Evolutionary conservation across 2,329 filamentous ascomycete genomes (phyloP), one percentile per base, ranked within the genome.

Genomic region (Neopestalotiopsis sp.): DNA sequence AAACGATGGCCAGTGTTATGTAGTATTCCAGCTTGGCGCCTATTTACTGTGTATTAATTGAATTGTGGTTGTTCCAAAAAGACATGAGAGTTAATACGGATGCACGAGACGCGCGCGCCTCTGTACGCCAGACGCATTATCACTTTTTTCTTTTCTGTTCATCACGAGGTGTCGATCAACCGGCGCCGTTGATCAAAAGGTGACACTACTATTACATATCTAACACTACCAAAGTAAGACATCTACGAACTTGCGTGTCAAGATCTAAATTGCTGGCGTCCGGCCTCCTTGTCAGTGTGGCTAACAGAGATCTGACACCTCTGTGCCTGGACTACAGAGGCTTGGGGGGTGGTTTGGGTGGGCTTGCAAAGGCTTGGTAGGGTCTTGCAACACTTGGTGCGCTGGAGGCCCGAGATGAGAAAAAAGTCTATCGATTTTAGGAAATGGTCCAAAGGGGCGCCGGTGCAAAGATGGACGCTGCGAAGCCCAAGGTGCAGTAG

Each of bases 341-440:
- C 45, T 24, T 52, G 9, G 9, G 45, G 45, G n/a, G 45, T 4
- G 45, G 45, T 6, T 38, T 38, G 34, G 34, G 24, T 28, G 24
- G 24, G 24, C 24, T 28, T 4, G 24, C 24, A 28, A 28, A 28
- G 24, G 24, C 24, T 28, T 28, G 24, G 24, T 28, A 28, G 3
- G 24, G 24, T 28, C 24, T 28, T 28, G 24, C 24, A 28, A 28
- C 24, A 3, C 24, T 28, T 38, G 34, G 34, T 38, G 34, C 34
- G 10, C 34, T 38, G 34, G 34, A 38, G 34, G 34, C 34, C 34
- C 34, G 34, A 38, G 45, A 52, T 17, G 24, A 28, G 24, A 28
- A 52, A n/a, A 52, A 52, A 52, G 45, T 52, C 45, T 52, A 52
- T 52, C 45, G 45, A 52, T n/a, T 52, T 52, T n/a, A 17, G 45